These are phyloP conservation scores for Trypanosoma theileri DNA, from an alignment of 208 protist species.

Conservation along the genomic window DNA sequence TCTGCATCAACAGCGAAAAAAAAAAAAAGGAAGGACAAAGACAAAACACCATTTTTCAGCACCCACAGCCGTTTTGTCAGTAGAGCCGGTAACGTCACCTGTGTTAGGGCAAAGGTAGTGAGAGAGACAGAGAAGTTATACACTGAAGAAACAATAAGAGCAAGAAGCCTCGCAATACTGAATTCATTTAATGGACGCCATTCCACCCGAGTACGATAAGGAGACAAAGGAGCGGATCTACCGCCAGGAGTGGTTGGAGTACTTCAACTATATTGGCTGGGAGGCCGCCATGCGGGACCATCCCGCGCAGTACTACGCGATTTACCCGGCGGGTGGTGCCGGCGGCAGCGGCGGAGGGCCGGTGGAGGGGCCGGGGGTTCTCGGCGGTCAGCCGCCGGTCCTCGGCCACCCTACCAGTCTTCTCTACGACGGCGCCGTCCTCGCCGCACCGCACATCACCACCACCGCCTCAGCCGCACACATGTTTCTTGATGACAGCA, in stretches of 20 bases:
- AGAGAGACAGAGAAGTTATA: no score
- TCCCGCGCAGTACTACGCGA: conserved; percentile 58
- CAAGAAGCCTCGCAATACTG: no score
- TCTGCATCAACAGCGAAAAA: no score
- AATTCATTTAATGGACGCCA: conserved; percentile 48
- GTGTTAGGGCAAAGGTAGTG: no score
- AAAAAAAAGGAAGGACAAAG: no score
- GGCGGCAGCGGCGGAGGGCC: neutral
- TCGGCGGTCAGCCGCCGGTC: conserved; percentile 7
- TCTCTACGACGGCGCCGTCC: neutral
- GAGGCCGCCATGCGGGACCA: conserved; percentile 52
- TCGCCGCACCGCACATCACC: conserved; percentile 11
- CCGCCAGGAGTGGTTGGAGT: conserved; percentile 86
- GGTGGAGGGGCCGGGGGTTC: neutral
- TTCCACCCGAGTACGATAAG: conserved; percentile 81
- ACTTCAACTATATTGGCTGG: conserved; percentile 83
- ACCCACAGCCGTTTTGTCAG: no score
- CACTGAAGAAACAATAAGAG: no score
- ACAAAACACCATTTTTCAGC: no score
- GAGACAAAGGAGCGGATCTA: conserved; percentile 73
- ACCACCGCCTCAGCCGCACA: conserved; percentile 8
- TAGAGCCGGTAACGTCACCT: no score
- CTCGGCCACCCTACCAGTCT: neutral
- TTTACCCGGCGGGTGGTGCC: conserved; percentile 38
- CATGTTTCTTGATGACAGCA: conserved; percentile 24